Evolutionary conservation across 257 asterid species (phyloP), one percentile per base, ranked within the genome.

Genomic region (Nicotiana attenuata): DNA sequence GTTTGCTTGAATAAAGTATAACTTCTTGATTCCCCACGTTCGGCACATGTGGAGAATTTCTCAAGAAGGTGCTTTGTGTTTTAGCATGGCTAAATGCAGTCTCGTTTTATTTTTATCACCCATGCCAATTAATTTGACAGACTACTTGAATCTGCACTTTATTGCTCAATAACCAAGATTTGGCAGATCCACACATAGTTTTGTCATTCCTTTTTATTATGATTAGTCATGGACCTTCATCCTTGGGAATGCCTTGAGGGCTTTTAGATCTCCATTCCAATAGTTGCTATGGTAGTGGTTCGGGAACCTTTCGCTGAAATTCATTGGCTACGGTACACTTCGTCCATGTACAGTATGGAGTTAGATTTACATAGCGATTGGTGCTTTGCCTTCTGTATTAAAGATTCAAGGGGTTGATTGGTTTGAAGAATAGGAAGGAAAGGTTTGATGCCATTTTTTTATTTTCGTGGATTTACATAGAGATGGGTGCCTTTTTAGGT

Each of bases 121-220:
- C 31, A 38, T 2, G 56, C 56, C 6, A 41, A n/a, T 38, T 69
- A 69, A 20, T 45, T 41, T 9, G 50, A 67, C 76, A 50, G 19
- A 66, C 77, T 53, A 10, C 11, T 68, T 68, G 77, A 68, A 68
- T 41, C 77, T 41, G 78, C 78, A 71, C n/a, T 71, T 69, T 20
- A 45, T 41, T 3, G 1, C 19, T 71, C 78, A 47, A 11, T 69
- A 41, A 69, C 59, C 20, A 53, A 53, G 59, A 53, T 53, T 53
- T 69, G 78, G 60, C 41, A 24, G 5, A 45, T 20, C 11, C 31
- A n/a, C 35, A 20, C 78, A 20, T 1, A 71, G 60, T 24, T 45
- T 71, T 45, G 78, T 24, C 57, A 45, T 71, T 45, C 20, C 22
- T 14, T 6, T 41, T 22, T 31, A 41, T 41, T 5, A 26, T 71